Base-by-base conservation (phyloP, 2,329 filamentous ascomycete species). In the Chrysoporthe puriensis region DNA sequence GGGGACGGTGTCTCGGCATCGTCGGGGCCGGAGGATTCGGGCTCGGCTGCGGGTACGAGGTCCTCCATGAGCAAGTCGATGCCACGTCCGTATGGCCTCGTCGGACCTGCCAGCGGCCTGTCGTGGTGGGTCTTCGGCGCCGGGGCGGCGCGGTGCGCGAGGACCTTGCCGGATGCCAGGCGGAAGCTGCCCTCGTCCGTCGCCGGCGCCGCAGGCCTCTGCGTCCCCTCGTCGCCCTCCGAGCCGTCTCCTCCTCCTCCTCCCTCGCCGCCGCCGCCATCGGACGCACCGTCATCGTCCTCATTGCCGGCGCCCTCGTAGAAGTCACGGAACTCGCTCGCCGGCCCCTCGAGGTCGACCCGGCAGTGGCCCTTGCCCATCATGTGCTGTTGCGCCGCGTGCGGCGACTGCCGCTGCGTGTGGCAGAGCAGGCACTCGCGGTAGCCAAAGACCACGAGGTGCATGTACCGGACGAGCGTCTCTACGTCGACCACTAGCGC, bases 371-470 rank as follows among this genome's bases (percentile, higher is more conserved):
- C 80, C 60, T 83, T 85, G 2, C 75, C 78, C 0, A 75, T 71
- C 84, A 86, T 86, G 64, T 86, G 85, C 46, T 85, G 82, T 69
- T 84, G 83, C 0, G 82, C 80, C 0, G 79, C 85, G 62, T 83
- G 76, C 0, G 77, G 75, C 0, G 80, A 83, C 0, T 73, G 73
- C 43, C 82, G 78, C 48, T 79, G 74, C 16, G 77, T 82, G 0
- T 82, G 82, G 70, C 85, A 87, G 26, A 77, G 79, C 48, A 87
- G 76, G 67, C 85, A 88, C 73, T 86, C 83, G 21, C 76, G 76
- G 64, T 84, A 85, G 0, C 73, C 78, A 26, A 76, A 81, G 16
- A 87, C 81, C 26, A 87, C 74, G 9, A 85, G 77, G 63, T 82
- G 78, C 0, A 86, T 74, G 64, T 86, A 86, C 52, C 76, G 71